A percentile compares a stretch with the other conserved stretches of the same genome.
These are phyloP conservation scores for Penicillium olsonii DNA, from an alignment of 2,329 filamentous ascomycete genomes.

Conservation along the genomic window DNA sequence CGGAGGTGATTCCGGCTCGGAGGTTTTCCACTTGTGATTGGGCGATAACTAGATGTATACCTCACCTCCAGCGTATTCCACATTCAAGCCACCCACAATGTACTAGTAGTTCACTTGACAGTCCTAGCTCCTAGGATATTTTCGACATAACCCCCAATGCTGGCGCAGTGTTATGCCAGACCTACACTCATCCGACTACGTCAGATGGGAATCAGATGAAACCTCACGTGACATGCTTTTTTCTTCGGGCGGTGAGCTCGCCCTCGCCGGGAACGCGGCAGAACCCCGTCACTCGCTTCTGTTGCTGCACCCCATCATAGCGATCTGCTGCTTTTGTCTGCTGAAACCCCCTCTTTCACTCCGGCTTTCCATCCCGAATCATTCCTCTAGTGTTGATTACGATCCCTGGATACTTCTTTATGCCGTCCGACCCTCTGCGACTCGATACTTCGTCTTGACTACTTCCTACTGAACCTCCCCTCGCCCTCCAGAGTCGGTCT, in stretches of 20 bases:
- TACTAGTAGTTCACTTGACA: not conserved
- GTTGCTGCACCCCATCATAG: slow-evolving; percentile 29
- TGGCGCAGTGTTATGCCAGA: not conserved
- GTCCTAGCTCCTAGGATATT: not conserved
- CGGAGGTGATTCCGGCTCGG: not conserved
- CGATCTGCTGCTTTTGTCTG: slow-evolving; percentile 20
- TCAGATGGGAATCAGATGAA: slow-evolving; percentile 21
- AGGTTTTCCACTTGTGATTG: not conserved
- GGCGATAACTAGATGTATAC: not conserved
- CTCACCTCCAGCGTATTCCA: not conserved
- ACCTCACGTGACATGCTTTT: slow-evolving; percentile 20
- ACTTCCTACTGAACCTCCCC: slow-evolving; percentile 34
- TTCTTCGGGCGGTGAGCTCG: slow-evolving; percentile 26
- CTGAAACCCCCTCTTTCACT: slow-evolving; percentile 12
- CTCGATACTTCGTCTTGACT: slow-evolving; percentile 36
- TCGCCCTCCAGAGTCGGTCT: slow-evolving; percentile 24
- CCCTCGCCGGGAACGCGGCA: slow-evolving; percentile 24
- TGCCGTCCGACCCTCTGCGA: slow-evolving; percentile 35
- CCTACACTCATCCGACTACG: slow-evolving; percentile 12
- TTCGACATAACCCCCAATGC: not conserved
- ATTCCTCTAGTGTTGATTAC: slow-evolving; percentile 13
- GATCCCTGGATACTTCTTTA: slow-evolving; percentile 24
- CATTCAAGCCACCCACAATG: not conserved
- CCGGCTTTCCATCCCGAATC: slow-evolving; percentile 17
- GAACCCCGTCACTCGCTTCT: slow-evolving; percentile 30